Conservation (phyloP, 129 eudicot genomes). For the Mikania micrantha region DNA sequence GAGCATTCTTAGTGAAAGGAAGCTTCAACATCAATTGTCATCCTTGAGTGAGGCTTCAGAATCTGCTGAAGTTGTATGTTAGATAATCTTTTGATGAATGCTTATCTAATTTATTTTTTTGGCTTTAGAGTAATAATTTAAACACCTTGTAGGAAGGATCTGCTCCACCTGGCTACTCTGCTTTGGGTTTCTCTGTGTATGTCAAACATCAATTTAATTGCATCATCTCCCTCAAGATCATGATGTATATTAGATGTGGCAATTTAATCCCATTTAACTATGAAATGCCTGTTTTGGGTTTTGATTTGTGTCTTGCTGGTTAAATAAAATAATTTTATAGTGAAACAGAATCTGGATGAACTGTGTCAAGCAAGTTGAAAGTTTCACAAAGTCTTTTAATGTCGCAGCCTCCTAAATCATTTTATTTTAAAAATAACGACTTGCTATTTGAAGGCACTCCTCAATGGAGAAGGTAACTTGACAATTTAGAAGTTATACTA, state of each 20-base stretch:
- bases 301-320: not conserved
- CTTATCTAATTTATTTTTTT: not conserved
- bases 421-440: not conserved
- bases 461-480: not conserved
- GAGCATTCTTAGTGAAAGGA: constrained; percentile 34
- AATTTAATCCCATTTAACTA: not conserved
- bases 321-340: not conserved
- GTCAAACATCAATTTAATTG: constrained; percentile 11
- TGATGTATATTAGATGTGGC: constrained; percentile 17
- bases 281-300: not conserved
- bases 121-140: not conserved
- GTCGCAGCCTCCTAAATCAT: not conserved
- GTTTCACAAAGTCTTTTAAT: not conserved
- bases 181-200: constrained; percentile 35
- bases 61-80: constrained; percentile 49
- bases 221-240: constrained; percentile 12
- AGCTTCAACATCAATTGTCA: constrained; percentile 49
- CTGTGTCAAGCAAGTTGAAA: not conserved
- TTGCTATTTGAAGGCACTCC: not conserved
- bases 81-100: not conserved
- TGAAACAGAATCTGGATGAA: not conserved
- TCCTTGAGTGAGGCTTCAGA: constrained; percentile 61
- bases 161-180: constrained; percentile 35
- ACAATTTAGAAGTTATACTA: not conserved
- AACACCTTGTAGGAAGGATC: constrained; percentile 27